phyloP scores from a whole-genome alignment of 495 filamentous ascomycete species.

The Penicillium coffeae region DNA sequence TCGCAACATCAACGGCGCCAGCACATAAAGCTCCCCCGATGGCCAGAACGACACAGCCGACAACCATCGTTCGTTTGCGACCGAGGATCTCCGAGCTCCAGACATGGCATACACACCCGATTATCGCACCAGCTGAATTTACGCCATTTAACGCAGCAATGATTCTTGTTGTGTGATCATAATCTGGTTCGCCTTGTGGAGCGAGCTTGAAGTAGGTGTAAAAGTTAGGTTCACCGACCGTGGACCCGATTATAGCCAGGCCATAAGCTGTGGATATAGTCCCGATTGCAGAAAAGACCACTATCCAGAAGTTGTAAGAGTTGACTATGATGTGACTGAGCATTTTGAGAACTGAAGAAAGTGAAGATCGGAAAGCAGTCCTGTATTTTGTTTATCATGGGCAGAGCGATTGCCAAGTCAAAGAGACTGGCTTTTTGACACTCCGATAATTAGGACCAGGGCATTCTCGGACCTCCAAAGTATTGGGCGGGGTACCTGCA shows the following conservation, averaged over 20 bases:
- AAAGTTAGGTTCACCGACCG: slow-evolving; percentile 42
- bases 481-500: too few relatives aligned
- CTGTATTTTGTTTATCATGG: too few relatives aligned
- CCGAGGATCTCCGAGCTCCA: slow-evolving; percentile 27
- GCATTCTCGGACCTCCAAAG: too few relatives aligned
- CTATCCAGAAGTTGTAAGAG: slow-evolving; percentile 18
- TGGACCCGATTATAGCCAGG: slow-evolving; percentile 41
- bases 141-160: slow-evolving; percentile 43
- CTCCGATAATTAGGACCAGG: too few relatives aligned
- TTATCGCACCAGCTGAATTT: slow-evolving; percentile 30
- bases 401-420: too few relatives aligned
- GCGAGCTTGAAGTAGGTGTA: slow-evolving; percentile 35
- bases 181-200: slow-evolving; percentile 24
- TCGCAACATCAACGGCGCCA: slow-evolving; percentile 33
- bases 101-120: slow-evolving; percentile 23
- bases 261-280: slow-evolving; percentile 35
- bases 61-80: slow-evolving; percentile 30
- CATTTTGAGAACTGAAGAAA: slow-evolving; percentile 2
- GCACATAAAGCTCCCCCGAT: slow-evolving; percentile 33
- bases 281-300: slow-evolving; percentile 22
- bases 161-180: slow-evolving; percentile 33
- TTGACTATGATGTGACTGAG: slow-evolving; percentile 12
- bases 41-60: slow-evolving; percentile 27
- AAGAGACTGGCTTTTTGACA: too few relatives aligned
- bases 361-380: too few relatives aligned